Evolutionary conservation across 345 rosid genomes (phyloP).

Genomic region (Clausena lansium): DNA sequence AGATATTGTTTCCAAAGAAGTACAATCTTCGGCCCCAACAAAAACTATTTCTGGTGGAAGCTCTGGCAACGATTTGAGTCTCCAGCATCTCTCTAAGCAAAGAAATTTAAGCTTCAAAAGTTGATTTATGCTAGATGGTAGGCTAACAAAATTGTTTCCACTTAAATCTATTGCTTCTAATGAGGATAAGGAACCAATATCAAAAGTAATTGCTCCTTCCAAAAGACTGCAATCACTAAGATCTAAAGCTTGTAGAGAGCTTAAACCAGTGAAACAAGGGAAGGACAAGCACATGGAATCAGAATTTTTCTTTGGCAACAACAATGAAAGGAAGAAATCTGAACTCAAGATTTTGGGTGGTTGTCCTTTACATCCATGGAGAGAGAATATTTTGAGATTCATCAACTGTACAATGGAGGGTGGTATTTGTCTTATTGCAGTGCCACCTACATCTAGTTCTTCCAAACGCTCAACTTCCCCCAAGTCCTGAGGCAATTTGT

Average conservation of each 20-base stretch:
- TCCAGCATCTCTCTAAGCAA: neutral
- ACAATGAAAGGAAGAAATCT: neutral
- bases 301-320: neutral
- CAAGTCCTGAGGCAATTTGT: neutral
- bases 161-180: neutral
- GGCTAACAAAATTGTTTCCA: neutral
- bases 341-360: neutral
- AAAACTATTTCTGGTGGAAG: slow-evolving; percentile 16
- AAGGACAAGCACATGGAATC: neutral
- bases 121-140: neutral
- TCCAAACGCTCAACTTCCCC: neutral
- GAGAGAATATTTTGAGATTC: neutral
- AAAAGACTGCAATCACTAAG: neutral
- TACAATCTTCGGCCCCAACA: slow-evolving; percentile 6
- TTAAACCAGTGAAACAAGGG: neutral
- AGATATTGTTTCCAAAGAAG: slow-evolving; percentile 10
- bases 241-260: neutral
- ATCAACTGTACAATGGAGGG: neutral
- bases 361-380: neutral
- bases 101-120: slow-evolving; percentile 10
- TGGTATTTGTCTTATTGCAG: neutral
- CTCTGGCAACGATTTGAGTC: neutral
- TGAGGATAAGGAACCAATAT: neutral
- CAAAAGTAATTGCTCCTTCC: neutral
- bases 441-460: neutral